These are phyloP conservation scores for Leptomonas seymouri DNA, from an alignment of 208 protist genomes.

Conservation along the genomic window DNA sequence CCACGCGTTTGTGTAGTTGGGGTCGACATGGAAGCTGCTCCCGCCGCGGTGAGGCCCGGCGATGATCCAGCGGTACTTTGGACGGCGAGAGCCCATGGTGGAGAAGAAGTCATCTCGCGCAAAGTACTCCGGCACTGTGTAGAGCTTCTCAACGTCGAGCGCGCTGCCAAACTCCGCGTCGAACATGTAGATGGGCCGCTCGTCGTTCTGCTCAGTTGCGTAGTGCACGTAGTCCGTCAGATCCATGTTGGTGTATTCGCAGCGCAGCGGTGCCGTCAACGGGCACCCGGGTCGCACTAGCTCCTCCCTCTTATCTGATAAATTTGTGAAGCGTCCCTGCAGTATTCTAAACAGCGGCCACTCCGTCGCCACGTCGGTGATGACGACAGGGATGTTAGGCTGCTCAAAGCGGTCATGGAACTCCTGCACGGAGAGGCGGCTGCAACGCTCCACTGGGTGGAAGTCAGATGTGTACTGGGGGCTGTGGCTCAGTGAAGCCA, in stretches of 20 bases:
- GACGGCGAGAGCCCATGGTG: slow-evolving; percentile 62
- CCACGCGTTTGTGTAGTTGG: slow-evolving; percentile 89
- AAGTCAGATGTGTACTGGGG: slow-evolving; percentile 65
- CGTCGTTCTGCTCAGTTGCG: slow-evolving; percentile 73
- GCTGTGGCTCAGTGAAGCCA: neutral
- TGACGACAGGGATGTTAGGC: slow-evolving; percentile 70
- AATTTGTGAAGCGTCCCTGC: slow-evolving; percentile 61
- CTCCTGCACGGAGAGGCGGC: slow-evolving; percentile 56
- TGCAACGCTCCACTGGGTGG: slow-evolving; percentile 60
- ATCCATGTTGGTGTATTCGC: slow-evolving; percentile 88
- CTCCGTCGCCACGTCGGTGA: slow-evolving; percentile 79
- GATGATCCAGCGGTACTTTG: slow-evolving; percentile 91
- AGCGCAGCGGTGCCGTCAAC: slow-evolving; percentile 69
- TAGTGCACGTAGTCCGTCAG: slow-evolving; percentile 88
- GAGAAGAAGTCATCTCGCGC: slow-evolving; percentile 84
- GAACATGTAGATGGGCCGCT: slow-evolving; percentile 93
- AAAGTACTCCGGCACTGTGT: slow-evolving; percentile 85
- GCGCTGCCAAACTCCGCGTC: slow-evolving; percentile 80
- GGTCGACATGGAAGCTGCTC: slow-evolving; percentile 91
- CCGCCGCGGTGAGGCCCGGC: slow-evolving; percentile 80
- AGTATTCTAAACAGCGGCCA: slow-evolving; percentile 86
- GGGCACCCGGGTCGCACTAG: slow-evolving; percentile 45
- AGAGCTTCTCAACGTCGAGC: slow-evolving; percentile 62
- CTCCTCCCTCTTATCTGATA: slow-evolving; percentile 50
- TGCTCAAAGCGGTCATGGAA: slow-evolving; percentile 76